Evolutionary conservation across 371 early-diverging fungal genomes (phyloP).

Genomic region (Gilbertella persicaria): DNA sequence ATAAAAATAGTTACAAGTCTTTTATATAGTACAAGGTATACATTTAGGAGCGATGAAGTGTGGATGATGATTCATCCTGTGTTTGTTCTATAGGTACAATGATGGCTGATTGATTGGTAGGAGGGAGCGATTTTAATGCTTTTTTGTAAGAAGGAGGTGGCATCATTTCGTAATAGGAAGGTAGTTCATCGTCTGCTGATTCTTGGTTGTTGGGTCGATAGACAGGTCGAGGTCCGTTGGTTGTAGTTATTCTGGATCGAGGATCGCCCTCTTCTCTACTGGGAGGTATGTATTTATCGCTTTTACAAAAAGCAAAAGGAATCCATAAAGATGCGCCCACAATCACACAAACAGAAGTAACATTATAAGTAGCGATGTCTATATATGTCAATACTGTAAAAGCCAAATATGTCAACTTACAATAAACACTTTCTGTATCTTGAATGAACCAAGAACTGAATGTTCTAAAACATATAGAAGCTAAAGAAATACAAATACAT

Average conservation of each 20-base stretch:
- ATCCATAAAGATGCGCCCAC: background rate
- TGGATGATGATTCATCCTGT: too few relatives aligned
- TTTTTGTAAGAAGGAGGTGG: constrained; percentile 10
- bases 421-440: background rate
- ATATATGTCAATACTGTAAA: background rate
- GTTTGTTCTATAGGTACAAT: too few relatives aligned
- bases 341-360: background rate
- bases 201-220: constrained; percentile 10
- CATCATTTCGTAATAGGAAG: constrained; percentile 14
- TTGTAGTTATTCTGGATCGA: background rate
- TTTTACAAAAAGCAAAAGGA: constrained; percentile 11
- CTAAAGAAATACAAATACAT: constrained; percentile 5
- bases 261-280: background rate
- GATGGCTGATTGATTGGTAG: too few relatives aligned
- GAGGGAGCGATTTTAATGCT: too few relatives aligned
- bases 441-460: constrained; percentile 5
- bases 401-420: too few relatives aligned
- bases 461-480: constrained; percentile 4
- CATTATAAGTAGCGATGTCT: constrained; percentile 3
- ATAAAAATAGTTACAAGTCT: too few relatives aligned
- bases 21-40: too few relatives aligned
- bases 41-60: too few relatives aligned
- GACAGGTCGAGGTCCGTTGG: background rate
- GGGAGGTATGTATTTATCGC: background rate
- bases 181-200: background rate